A percentile compares a stretch with the other conserved stretches of the same genome.
Evolutionary conservation across 176 grass and related monocot species (phyloP).

Genomic region (Tillandsia fasciculata): DNA sequence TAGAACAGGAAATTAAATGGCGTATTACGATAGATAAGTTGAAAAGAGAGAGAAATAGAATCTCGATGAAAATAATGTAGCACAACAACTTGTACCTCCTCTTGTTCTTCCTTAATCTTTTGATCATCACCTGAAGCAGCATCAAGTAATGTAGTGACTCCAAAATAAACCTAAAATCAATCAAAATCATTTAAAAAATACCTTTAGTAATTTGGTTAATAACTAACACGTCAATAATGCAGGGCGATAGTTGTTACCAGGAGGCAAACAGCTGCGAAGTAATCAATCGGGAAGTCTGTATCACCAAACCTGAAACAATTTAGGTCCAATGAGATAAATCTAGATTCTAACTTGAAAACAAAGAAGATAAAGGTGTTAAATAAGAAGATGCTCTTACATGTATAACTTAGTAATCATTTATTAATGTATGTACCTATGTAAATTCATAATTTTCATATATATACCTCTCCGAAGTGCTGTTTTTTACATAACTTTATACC

Average conservation of each 20-base stretch:
- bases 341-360: background rate
- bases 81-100: conserved; percentile 44
- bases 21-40: no score
- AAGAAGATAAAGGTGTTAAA: background rate
- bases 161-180: conserved; percentile 80
- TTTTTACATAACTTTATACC: no score
- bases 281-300: conserved; percentile 90
- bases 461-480: no score
- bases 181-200: conserved; percentile 10
- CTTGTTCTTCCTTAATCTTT: conserved; percentile 91
- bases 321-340: background rate
- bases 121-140: conserved; percentile 68
- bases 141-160: conserved; percentile 87
- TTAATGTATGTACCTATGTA: no score
- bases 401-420: no score
- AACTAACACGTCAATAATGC: no score
- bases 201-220: background rate
- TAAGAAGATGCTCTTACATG: background rate
- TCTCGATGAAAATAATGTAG: background rate
- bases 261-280: conserved; percentile 84
- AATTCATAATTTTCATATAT: no score
- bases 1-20: no score
- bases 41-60: no score
- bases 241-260: conserved; percentile 45
- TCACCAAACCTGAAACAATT: conserved; percentile 60